Evolutionary conservation across 2,329 filamentous ascomycete genomes (phyloP), one percentile per base, ranked within the genome.

Genomic region (Neofusicoccum cordaticola): DNA sequence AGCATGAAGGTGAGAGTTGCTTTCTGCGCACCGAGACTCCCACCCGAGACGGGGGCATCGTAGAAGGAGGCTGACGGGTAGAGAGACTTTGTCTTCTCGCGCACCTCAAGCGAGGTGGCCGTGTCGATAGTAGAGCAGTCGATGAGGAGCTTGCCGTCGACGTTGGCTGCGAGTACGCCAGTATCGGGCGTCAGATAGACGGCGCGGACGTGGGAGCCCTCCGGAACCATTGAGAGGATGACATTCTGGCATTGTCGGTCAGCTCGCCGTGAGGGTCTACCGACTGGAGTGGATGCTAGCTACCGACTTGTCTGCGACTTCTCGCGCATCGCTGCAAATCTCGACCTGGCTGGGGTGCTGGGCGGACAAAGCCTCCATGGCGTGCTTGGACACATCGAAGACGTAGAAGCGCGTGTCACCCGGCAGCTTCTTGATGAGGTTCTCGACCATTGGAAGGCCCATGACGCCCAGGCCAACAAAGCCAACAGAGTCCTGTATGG

Each of bases 71-170:
- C 78, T 0, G 72, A 68, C 0, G 79, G 78, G 48, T 80, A 80
- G 17, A 75, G 68, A 3, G 72, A 51, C 3, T 68, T 53, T 31
- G 80, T 76, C 27, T 79, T 74, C 1, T 79, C 72, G 64, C 78
- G 79, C 27, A 85, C 79, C 12, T 74, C 73, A 27, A 84, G 75
- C 41, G 79, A 83, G 3, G 82, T 84, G 4, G 78, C 80, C 0
- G 81, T 83, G 68, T 85, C 84, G 71, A 86, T 86, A 8, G 84
- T 85, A 0, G 82, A 84, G 71, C 82, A 85, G 71, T 86, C 84
- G 67, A 85, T 79, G 47, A 85, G 73, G 19, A 84, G 75, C 66
- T 84, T 83, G 13, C 81, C 70, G 35, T 79, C 73, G n/a, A 78
- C 68, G 51, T 77, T 72, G 31, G 77, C 76, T 27, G 76, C 75